phyloP scores from a whole-genome alignment of 805 yeast genomes.

The Wickerhamomyces silvicola region DNA sequence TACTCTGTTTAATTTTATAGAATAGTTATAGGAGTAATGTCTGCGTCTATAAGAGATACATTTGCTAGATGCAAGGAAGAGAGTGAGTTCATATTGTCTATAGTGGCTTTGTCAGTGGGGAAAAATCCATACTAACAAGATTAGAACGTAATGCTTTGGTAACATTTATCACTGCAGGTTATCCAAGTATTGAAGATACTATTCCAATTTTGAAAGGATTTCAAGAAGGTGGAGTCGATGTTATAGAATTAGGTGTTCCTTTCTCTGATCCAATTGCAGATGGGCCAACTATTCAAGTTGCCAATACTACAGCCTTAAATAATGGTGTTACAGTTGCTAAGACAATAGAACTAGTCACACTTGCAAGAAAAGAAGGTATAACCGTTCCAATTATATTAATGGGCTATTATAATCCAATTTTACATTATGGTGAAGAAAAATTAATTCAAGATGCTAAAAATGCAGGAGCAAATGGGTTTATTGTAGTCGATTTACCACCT shows the following conservation, averaged over 20 bases:
- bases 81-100: constrained; percentile 13
- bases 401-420: constrained; percentile 97
- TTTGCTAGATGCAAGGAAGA: constrained; percentile 55
- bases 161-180: constrained; percentile 92
- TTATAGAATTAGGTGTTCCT: constrained; percentile 93
- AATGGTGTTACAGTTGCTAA: constrained; percentile 72
- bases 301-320: constrained; percentile 74
- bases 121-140: constrained; percentile 1
- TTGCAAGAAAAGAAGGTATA: constrained; percentile 80
- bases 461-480: constrained; percentile 94
- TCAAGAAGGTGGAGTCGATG: constrained; percentile 93
- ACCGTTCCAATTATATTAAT: constrained; percentile 84
- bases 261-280: constrained; percentile 98
- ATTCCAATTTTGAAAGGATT: constrained; percentile 79
- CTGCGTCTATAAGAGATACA: constrained; percentile 50
- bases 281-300: constrained; percentile 92
- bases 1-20: neutral
- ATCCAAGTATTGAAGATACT: constrained; percentile 83
- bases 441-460: constrained; percentile 70
- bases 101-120: too few species aligned
- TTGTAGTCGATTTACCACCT: constrained; percentile 94
- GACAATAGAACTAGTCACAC: constrained; percentile 62
- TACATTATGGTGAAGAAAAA: constrained; percentile 82
- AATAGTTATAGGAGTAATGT: constrained; percentile 8
- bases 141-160: constrained; percentile 76